These are phyloP conservation scores for Wilcoxina mikolae DNA, from an alignment of 495 filamentous ascomycete genomes.

Conservation along the genomic window DNA sequence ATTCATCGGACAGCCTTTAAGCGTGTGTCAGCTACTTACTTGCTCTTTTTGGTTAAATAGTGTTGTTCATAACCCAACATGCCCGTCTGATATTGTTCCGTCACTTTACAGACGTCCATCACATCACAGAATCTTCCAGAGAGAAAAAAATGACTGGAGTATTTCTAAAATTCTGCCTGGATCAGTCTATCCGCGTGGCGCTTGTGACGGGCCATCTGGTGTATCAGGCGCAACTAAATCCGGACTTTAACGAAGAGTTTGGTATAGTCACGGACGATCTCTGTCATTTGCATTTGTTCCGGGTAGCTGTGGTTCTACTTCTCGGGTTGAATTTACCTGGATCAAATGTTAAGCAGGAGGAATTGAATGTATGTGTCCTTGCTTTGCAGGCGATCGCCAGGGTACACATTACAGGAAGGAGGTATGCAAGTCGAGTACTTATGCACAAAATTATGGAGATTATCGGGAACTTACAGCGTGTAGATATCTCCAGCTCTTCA, in stretches of 20 bases:
- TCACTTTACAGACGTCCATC: slow-evolving; percentile 11
- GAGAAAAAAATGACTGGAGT: not conserved
- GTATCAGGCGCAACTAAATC: slow-evolving; percentile 17
- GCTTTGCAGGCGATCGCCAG: slow-evolving; percentile 1
- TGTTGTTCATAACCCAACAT: slow-evolving; percentile 25
- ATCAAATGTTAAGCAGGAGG: not conserved
- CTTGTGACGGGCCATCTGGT: slow-evolving; percentile 25
- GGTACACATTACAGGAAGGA: slow-evolving; percentile 6
- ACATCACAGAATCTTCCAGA: not conserved
- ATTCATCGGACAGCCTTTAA: not conserved
- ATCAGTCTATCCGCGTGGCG: slow-evolving; percentile 23
- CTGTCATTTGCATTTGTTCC: slow-evolving; percentile 24
- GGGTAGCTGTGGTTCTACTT: slow-evolving; percentile 25
- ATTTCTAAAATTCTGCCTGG: slow-evolving; percentile 26
- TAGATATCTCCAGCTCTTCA: slow-evolving; percentile 3
- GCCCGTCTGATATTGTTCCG: slow-evolving; percentile 27
- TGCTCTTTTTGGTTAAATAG: slow-evolving; percentile 3
- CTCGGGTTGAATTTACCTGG: slow-evolving; percentile 8
- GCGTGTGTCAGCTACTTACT: not conserved
- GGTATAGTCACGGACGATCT: slow-evolving; percentile 24
- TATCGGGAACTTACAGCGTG: not conserved
- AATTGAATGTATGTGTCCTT: not conserved
- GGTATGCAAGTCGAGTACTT: not conserved
- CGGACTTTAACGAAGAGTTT: slow-evolving; percentile 17
- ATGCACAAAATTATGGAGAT: not conserved